These are phyloP conservation scores for Epipyxis sp. DNA, from an alignment of 108 stramenopile species.

Conservation along the genomic window DNA sequence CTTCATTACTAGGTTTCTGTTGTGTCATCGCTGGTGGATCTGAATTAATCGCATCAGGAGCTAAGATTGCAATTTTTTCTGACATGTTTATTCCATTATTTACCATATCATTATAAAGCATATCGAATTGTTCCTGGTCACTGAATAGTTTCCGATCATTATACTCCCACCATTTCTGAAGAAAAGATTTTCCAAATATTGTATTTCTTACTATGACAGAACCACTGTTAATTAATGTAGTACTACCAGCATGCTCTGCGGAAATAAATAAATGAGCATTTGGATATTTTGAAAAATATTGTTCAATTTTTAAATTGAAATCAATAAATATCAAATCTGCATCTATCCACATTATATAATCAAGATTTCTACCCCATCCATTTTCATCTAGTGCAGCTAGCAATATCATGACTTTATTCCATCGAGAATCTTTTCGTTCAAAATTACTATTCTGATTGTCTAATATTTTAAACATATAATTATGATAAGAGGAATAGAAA, in stretches of 20 bases:
- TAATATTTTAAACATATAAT: neutral
- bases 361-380: slow-evolving; percentile 20
- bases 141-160: neutral
- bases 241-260: slow-evolving; percentile 29
- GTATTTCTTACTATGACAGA: neutral
- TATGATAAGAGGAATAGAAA: slow-evolving; percentile 11
- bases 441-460: neutral
- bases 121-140: slow-evolving; percentile 27
- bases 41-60: slow-evolving; percentile 17
- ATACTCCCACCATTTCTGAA: slow-evolving; percentile 2
- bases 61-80: slow-evolving; percentile 2
- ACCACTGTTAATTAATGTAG: slow-evolving; percentile 25
- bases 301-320: slow-evolving; percentile 2
- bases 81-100: too few species aligned
- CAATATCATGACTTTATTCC: slow-evolving; percentile 23
- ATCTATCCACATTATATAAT: slow-evolving; percentile 28
- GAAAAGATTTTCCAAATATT: neutral
- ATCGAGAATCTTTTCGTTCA: slow-evolving; percentile 15
- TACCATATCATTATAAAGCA: slow-evolving; percentile 20
- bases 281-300: neutral
- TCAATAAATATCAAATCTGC: slow-evolving; percentile 24
- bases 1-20: neutral
- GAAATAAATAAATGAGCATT: slow-evolving; percentile 12
- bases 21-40: slow-evolving; percentile 31
- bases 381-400: neutral